Evolutionary conservation across 2,329 filamentous ascomycete species (phyloP), one percentile per base, ranked within the genome.

Genomic region (Colletotrichum simmondsii): DNA sequence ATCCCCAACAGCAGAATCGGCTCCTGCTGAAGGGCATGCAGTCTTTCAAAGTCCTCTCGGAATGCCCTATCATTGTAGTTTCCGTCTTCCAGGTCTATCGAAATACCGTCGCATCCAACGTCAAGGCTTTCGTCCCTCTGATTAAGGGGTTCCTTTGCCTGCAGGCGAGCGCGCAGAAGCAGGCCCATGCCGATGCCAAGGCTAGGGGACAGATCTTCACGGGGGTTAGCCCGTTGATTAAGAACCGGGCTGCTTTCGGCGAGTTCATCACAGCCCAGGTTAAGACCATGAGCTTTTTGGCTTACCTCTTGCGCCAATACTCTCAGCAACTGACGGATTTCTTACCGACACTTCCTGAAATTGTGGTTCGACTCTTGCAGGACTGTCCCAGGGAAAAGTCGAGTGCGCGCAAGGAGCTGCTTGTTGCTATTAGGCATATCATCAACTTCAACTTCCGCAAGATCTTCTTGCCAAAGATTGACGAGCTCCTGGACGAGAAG

Each of bases 391-490:
- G 96, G 62, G 97, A 98, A 83, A 98, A 98, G 80, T 98, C 96
- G 0, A 93, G 93, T 3, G 94, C 96, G 1, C 90, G 97, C 22
- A 99, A 99, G 81, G 97, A 99, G 82, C 87, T 99, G 24, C 86
- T 99, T 56, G 97, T 99, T 65, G 97, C 97, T 0, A 98, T 99
- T 71, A 91, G 97, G 26, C 97, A 99, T 80, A 98, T 99, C 77
- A 98, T 99, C 82, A 99, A 98, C 83, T 98, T 98, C 84, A 98
- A 98, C 80, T 98, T 98, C 78, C 89, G 97, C 69, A 96, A 95
- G 80, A 97, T 98, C 66, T 99, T 99, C 80, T 85, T 98, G 30
- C 92, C 92, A 49, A 97, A 97, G 82, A 98, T 99, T 76, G 95
- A 98, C 76, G 95, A 98, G 80, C 88, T 99, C 46, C 86, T 99